Conservation (phyloP, 306 rosid species). For the Dalbergia cochinchinensis region DNA sequence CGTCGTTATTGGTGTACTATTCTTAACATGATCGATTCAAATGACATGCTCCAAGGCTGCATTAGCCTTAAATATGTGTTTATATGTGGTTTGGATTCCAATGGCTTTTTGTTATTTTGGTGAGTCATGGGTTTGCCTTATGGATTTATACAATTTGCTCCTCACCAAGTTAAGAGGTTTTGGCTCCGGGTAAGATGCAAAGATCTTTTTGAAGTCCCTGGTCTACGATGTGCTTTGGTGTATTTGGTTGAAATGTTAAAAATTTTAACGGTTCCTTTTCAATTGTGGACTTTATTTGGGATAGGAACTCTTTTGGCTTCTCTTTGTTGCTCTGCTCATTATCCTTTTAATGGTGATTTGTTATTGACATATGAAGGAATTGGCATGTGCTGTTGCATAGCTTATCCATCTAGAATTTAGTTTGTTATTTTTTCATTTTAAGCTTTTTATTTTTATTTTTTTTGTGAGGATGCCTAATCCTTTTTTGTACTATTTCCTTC, state of each 20-base stretch:
- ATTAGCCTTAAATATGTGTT: background rate
- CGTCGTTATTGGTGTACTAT: too few species aligned
- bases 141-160: background rate
- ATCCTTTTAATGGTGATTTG: background rate
- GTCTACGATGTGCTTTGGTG: background rate
- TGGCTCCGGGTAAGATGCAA: background rate
- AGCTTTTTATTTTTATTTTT: background rate
- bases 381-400: background rate
- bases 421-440: background rate
- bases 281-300: background rate
- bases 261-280: background rate
- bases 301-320: background rate
- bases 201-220: background rate
- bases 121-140: background rate
- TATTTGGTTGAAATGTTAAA: background rate
- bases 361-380: background rate
- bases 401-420: background rate
- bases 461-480: background rate
- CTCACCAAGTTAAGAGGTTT: background rate
- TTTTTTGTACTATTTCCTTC: background rate
- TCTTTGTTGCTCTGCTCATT: background rate
- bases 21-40: background rate
- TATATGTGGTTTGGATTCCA: background rate
- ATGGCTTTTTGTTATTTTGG: background rate
- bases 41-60: background rate